Conservation (phyloP, 768 basidiomycete species). For the Punctularia strigosozonata region DNA sequence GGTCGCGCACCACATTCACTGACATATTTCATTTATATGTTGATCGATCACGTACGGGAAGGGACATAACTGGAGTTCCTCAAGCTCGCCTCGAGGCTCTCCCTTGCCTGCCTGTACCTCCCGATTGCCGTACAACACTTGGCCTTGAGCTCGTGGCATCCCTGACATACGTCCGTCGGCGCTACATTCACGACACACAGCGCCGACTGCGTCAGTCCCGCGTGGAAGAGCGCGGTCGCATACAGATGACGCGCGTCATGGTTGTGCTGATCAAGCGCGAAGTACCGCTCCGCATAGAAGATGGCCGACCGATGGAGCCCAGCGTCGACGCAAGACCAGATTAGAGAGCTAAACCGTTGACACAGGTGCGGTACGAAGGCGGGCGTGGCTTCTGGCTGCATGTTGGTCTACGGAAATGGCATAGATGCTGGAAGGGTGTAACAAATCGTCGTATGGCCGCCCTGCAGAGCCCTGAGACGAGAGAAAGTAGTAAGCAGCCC, state of each 20-base stretch:
- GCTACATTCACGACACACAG: slow-evolving; percentile 55
- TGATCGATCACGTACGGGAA: slow-evolving; percentile 34
- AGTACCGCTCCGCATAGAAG: slow-evolving; percentile 84
- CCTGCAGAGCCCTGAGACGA: too few relatives aligned
- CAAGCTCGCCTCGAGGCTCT: slow-evolving; percentile 54
- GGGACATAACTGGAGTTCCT: slow-evolving; percentile 39
- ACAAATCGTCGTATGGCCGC: too few relatives aligned
- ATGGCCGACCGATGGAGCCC: slow-evolving; percentile 71
- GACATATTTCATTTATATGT: not conserved
- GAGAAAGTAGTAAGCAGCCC: too few relatives aligned
- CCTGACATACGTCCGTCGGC: slow-evolving; percentile 48
- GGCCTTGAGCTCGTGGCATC: slow-evolving; percentile 72
- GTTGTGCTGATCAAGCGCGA: slow-evolving; percentile 51
- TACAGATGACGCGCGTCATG: slow-evolving; percentile 82
- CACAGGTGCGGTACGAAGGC: slow-evolving; percentile 44
- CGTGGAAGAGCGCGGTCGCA: slow-evolving; percentile 62
- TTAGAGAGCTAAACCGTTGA: slow-evolving; percentile 57
- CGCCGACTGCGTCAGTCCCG: slow-evolving; percentile 66
- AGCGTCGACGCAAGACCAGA: slow-evolving; percentile 79
- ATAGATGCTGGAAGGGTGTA: slow-evolving; percentile 10
- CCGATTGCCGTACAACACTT: slow-evolving; percentile 64
- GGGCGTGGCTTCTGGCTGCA: slow-evolving; percentile 46
- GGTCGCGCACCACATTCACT: not conserved
- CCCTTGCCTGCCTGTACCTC: slow-evolving; percentile 65
- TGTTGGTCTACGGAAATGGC: slow-evolving; percentile 23